Conservation (phyloP, 2,329 filamentous ascomycete genomes). For the Gremmenia infestans region DNA sequence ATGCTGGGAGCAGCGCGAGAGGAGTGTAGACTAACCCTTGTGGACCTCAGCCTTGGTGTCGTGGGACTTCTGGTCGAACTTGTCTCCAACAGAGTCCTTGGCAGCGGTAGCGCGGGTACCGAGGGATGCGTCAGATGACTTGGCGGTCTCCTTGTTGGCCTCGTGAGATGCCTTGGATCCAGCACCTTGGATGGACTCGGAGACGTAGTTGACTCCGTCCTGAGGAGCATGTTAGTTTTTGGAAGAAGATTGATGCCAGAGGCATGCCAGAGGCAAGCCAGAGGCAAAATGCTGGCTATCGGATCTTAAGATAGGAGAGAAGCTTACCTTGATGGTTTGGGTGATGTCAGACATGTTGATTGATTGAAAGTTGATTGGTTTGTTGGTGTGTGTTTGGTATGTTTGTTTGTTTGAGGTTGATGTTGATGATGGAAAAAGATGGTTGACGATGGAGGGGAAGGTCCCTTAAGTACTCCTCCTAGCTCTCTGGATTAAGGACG, state of each 20-base stretch:
- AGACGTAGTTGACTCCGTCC: constrained; percentile 53
- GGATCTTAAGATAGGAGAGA: background rate
- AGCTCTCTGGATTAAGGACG: too few relatives aligned
- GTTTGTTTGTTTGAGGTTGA: constrained; percentile 7
- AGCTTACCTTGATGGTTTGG: constrained; percentile 27
- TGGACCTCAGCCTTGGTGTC: constrained; percentile 43
- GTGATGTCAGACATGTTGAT: constrained; percentile 14
- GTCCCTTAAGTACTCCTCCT: constrained; percentile 9
- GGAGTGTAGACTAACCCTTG: constrained; percentile 34
- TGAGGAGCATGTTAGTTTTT: constrained; percentile 14
- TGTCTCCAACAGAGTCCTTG: constrained; percentile 46
- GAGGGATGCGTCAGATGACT: constrained; percentile 42
- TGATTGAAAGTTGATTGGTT: constrained; percentile 18
- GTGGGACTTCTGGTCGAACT: constrained; percentile 48
- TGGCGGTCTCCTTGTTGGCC: constrained; percentile 53
- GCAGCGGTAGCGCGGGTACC: constrained; percentile 45
- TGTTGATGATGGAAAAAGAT: constrained; percentile 5
- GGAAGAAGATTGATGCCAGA: constrained; percentile 1
- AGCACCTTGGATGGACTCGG: constrained; percentile 47
- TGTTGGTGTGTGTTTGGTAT: constrained; percentile 11
- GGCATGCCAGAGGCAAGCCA: too few relatives aligned
- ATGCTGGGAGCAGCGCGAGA: background rate
- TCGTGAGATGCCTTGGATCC: constrained; percentile 49
- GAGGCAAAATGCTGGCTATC: background rate
- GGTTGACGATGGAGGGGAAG: constrained; percentile 6